Percentiles rank a stretch among this genome's conserved stretches.
Conservation (phyloP, 2,329 filamentous ascomycete genomes). For the Cercospora sp. region DNA sequence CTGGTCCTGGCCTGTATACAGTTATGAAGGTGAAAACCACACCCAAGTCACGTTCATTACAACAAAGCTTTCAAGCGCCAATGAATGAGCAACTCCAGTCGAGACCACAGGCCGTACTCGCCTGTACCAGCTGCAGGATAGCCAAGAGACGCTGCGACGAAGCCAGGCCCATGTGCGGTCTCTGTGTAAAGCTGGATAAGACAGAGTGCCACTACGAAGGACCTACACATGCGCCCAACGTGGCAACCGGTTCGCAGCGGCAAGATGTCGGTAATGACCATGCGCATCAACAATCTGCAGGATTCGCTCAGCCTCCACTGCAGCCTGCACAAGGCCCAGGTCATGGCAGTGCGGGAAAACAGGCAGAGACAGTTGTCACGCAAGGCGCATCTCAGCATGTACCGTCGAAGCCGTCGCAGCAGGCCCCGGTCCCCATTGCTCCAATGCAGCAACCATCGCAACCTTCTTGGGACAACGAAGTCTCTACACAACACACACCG, state of each 20-base stretch:
- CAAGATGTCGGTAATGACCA: background rate
- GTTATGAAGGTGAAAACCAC: conserved; percentile 27
- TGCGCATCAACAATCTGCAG: background rate
- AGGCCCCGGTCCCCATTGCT: background rate
- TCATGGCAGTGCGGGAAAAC: background rate
- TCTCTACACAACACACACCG: background rate
- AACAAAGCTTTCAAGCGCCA: conserved; percentile 5
- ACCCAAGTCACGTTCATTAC: conserved; percentile 7
- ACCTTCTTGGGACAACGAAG: background rate
- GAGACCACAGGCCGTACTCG: conserved; percentile 4
- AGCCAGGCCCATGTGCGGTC: conserved; percentile 17
- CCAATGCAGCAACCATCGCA: background rate
- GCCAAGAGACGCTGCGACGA: conserved; percentile 23
- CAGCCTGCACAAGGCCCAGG: background rate
- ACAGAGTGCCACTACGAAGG: conserved; percentile 21
- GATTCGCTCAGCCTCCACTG: background rate
- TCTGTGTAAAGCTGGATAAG: conserved; percentile 16
- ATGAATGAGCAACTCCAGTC: conserved; percentile 4
- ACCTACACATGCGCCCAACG: background rate
- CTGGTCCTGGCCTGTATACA: conserved; percentile 28
- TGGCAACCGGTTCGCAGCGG: background rate
- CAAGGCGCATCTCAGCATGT: background rate
- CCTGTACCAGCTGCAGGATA: conserved; percentile 16
- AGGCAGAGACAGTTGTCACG: background rate
- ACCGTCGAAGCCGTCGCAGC: background rate